Conservation (phyloP, 1,284 basidiomycete genomes). For the Taiwanofungus camphoratus region DNA sequence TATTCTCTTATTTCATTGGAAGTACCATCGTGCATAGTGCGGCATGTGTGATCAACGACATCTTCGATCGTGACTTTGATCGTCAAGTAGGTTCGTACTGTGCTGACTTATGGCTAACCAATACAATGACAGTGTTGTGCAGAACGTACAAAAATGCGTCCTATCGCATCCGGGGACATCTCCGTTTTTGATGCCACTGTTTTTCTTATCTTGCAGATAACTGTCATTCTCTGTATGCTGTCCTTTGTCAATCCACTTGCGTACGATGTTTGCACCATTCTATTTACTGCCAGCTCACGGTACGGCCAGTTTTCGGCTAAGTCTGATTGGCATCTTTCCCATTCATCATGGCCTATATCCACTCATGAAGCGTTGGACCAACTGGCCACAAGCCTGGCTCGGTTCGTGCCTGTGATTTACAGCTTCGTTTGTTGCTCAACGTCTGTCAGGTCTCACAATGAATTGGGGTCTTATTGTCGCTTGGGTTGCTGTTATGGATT, state of each 20-base stretch:
- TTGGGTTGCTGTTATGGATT: constrained; percentile 22
- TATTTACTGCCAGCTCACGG: constrained; percentile 5
- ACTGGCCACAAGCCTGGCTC: constrained; percentile 54
- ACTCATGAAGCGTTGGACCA: constrained; percentile 56
- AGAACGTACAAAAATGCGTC: constrained; percentile 31
- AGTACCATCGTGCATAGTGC: constrained; percentile 27
- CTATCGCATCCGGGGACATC: constrained; percentile 40
- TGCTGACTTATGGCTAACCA: neutral
- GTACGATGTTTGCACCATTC: constrained; percentile 15
- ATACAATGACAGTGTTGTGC: no score
- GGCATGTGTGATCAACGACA: constrained; percentile 33
- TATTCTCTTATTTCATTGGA: constrained; percentile 17
- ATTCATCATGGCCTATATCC: constrained; percentile 48
- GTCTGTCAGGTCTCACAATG: constrained; percentile 17
- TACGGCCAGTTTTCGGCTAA: constrained; percentile 32
- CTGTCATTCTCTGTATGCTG: constrained; percentile 29
- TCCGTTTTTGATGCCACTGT: constrained; percentile 35
- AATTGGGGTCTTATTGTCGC: constrained; percentile 21
- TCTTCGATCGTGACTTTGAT: constrained; percentile 35
- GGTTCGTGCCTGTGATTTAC: neutral
- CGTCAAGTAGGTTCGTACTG: constrained; percentile 27
- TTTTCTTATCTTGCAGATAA: constrained; percentile 34
- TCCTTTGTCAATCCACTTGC: constrained; percentile 14
- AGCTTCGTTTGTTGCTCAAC: neutral
- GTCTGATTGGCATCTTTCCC: constrained; percentile 40